Base-by-base conservation (phyloP, 2,329 filamentous ascomycete genomes). In the Didymella exigua region DNA sequence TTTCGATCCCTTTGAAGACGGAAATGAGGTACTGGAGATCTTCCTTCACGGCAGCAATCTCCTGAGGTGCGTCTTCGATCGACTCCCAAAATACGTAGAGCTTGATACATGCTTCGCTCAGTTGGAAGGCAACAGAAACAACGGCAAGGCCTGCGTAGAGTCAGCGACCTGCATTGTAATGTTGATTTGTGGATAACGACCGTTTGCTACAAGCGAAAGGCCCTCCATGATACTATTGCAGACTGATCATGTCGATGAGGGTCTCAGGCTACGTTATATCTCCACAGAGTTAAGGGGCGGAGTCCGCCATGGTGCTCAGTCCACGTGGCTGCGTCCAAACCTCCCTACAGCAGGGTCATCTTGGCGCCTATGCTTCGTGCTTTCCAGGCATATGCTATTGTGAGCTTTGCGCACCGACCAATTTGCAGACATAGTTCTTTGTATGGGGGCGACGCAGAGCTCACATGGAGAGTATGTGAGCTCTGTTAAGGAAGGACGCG, bases 81-180 rank as follows among this genome's bases (percentile, higher is more conserved):
- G 58, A 46, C 26, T 63, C 58, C 60, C 58, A 63, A 31, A 61
- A 63, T 2, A 14, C 46, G 10, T 63, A 57, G 11, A 59, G 56
- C n/a, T 56, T 59, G 14, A 56, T 23, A 29, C 51, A 59, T n/a
- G 38, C 11, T n/a, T 56, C 51, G 8, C 27, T 59, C 3, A 59
- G 30, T 18, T 59, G 56, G 10, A 59, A 21, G 7, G 47, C 51
- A 18, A 59, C 34, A 5, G 56, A 59, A 8, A 55, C 44, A 8
- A 56, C 51, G 16, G 56, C 56, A 24, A 59, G 47, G 13, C 56
- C 56, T 59, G 30, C 19, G 4, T 2, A 13, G 3, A 13, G n/a
- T 49, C 19, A 41, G 46, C 19, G 5, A 34, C 4, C 4, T 11
- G 10, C 9, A 3, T 29, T 16, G 3, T 3, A 11, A 33, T 9